Evolutionary conservation across 1,139 yeast species (phyloP), one percentile per base, ranked within the genome.

Genomic region (Arxiozyma telluris): DNA sequence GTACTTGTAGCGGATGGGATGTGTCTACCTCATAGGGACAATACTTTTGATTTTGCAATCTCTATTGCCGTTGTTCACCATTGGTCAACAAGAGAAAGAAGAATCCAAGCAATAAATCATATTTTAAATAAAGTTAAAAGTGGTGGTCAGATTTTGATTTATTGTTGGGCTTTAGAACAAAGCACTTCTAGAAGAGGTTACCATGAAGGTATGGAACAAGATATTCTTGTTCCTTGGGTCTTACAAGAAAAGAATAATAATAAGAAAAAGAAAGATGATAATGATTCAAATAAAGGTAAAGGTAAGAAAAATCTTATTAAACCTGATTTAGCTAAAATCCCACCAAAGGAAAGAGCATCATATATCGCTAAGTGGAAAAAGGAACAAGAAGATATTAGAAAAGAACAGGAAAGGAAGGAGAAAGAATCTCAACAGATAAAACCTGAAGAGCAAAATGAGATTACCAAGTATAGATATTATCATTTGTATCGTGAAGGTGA

Each of bases 101-200:
- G 98, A 53, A 69, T 86, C 0, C 80, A 79, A 25, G 97, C 96
- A 0, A 83, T 93, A 2, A 61, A 63, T 18, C 86, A 84, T 56
- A 84, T 91, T 2, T 67, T 93, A 44, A 71, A 82, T 18, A 81
- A 82, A 55, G 68, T 93, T 50, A 75, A 68, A 49, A 57, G 63
- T 0, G 82, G 82, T 0, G 96, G 96, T 0, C 79, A 78, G 54
- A 85, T 89, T 0, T 73, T 94, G 59, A 78, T 93, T 17, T 91
- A 91, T 66, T 95, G 96, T 54, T 93, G 98, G 98, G 98, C 98
- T 0, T 72, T 93, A 53, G 98, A 94, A 61, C 98, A 93, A 68
- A 87, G 84, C 58, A 79, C 76, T 41, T 87, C 96, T 0, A 75
- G 96, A 56, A 75, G 97, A 60, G 97, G 97, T 0, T 91, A 88